A percentile compares a stretch with the other conserved stretches of the same genome.
Evolutionary conservation across 352 stramenopile species (phyloP).

Genomic region (Phytophthora tubulina): DNA sequence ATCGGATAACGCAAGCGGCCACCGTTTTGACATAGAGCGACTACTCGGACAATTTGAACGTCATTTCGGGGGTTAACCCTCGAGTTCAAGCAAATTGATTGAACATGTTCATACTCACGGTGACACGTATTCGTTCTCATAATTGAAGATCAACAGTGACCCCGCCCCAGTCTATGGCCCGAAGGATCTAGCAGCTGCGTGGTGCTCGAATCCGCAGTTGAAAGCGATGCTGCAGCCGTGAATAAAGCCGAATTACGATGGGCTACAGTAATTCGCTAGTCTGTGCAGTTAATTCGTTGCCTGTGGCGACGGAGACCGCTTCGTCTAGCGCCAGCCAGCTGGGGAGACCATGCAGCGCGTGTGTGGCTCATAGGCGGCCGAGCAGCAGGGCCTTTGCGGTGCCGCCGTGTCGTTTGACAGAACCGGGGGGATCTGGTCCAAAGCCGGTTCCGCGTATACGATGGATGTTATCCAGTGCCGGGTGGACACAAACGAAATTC

Average conservation of each 20-base stretch:
- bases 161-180: no score
- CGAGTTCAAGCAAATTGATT: slow-evolving; percentile 31
- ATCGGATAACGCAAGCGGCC: slow-evolving; percentile 23
- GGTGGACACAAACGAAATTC: slow-evolving; percentile 51
- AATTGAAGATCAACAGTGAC: no score
- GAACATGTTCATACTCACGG: neutral
- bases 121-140: no score
- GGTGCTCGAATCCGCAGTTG: no score
- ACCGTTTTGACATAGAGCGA: slow-evolving; percentile 4
- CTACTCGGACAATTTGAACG: neutral
- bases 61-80: slow-evolving; percentile 15
- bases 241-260: neutral
- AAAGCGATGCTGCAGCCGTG: neutral
- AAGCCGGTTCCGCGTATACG: slow-evolving; percentile 22
- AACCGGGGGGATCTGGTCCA: slow-evolving; percentile 3
- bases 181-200: no score
- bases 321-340: slow-evolving; percentile 32
- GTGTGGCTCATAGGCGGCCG: slow-evolving; percentile 33
- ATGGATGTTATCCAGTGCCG: slow-evolving; percentile 27
- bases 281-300: neutral
- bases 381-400: slow-evolving; percentile 32
- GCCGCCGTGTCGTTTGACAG: slow-evolving; percentile 23
- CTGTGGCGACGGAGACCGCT: neutral
- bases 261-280: slow-evolving; percentile 21
- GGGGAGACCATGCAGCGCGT: slow-evolving; percentile 5